A percentile compares a stretch with the other conserved stretches of the same genome.
phyloP scores from a whole-genome alignment of 805 yeast genomes.

The Ogataea salicorniae region DNA sequence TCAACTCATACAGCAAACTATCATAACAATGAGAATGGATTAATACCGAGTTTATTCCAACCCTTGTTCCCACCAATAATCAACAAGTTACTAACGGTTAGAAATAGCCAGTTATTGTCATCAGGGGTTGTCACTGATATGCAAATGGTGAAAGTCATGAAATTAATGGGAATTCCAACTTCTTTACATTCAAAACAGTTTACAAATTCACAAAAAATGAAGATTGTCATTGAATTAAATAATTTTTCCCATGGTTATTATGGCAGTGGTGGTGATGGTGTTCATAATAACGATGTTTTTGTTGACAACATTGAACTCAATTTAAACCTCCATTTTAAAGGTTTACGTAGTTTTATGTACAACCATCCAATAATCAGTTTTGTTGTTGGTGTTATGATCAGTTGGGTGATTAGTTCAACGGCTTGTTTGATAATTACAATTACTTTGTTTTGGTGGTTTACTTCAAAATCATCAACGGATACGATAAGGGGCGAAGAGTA shows the following conservation, averaged over 20 bases:
- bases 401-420: constrained; percentile 33
- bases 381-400: constrained; percentile 32
- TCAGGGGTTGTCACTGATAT: too few species aligned
- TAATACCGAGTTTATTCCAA: constrained; percentile 12
- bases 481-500: too few species aligned
- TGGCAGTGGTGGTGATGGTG: too few species aligned
- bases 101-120: too few species aligned
- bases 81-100: constrained; percentile 1
- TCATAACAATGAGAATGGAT: background rate
- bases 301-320: constrained; percentile 13
- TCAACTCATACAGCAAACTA: background rate
- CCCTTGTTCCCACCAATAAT: constrained; percentile 13
- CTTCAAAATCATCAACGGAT: background rate
- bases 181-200: too few species aligned
- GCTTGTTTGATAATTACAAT: constrained; percentile 29
- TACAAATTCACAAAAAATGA: constrained; percentile 10
- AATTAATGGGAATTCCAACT: too few species aligned
- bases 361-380: constrained; percentile 32
- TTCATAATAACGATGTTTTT: constrained; percentile 5
- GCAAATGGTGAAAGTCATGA: too few species aligned
- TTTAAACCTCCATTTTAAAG: constrained; percentile 36
- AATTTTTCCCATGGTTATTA: too few species aligned
- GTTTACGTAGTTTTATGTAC: constrained; percentile 37
- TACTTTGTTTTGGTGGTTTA: constrained; percentile 21
- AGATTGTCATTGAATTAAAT: constrained; percentile 20